Conservation (phyloP, 2,329 filamentous ascomycete species). For the Pestalotiopsis sp. region DNA sequence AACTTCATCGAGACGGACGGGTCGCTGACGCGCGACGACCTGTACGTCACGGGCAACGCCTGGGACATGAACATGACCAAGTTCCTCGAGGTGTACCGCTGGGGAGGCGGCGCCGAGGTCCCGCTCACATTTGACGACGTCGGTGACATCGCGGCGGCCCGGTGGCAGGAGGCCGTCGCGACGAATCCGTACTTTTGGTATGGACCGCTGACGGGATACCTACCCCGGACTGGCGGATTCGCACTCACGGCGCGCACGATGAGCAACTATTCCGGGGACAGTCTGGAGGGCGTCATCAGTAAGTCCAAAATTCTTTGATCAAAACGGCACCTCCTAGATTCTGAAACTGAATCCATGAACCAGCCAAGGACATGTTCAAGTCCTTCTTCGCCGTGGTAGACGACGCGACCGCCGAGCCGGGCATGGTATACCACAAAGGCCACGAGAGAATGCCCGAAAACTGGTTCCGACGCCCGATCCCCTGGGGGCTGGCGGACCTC, state of each 20-base stretch:
- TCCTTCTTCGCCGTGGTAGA: not conserved
- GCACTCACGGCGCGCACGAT: slow-evolving; percentile 44
- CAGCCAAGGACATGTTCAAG: not conserved
- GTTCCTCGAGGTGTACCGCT: slow-evolving; percentile 50
- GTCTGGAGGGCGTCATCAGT: not conserved
- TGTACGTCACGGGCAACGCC: slow-evolving; percentile 52
- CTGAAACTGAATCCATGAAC: not conserved
- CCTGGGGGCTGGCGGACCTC: slow-evolving; percentile 34
- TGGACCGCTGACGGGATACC: slow-evolving; percentile 50
- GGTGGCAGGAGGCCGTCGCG: slow-evolving; percentile 47
- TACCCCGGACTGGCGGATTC: slow-evolving; percentile 53
- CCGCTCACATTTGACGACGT: slow-evolving; percentile 42
- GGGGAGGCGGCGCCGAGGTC: slow-evolving; percentile 30
- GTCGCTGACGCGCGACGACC: slow-evolving; percentile 52
- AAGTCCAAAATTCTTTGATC: not conserved
- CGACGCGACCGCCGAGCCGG: not conserved
- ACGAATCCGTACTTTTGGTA: slow-evolving; percentile 57
- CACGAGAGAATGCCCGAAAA: slow-evolving; percentile 45
- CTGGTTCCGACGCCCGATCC: slow-evolving; percentile 32
- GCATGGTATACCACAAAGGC: not conserved
- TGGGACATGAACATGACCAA: slow-evolving; percentile 52
- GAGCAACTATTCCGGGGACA: slow-evolving; percentile 41
- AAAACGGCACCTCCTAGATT: not conserved
- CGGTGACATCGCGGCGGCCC: slow-evolving; percentile 41
- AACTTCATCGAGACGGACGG: slow-evolving; percentile 57